Percentiles rank a stretch among this genome's conserved stretches.
phyloP scores from a whole-genome alignment of 208 protist genomes.

The Wallacemonas rigidus region DNA sequence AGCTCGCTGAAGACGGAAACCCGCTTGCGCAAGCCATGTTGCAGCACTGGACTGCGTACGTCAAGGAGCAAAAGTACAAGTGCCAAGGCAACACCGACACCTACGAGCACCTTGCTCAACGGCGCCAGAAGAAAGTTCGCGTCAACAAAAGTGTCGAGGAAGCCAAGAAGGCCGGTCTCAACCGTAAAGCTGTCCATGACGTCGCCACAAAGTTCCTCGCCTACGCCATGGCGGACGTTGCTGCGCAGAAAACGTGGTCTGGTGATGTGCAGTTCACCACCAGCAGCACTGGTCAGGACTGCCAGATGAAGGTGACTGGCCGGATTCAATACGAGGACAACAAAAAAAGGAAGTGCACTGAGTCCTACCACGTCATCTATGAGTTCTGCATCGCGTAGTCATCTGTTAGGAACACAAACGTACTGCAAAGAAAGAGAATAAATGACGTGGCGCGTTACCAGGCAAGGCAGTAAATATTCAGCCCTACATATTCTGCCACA shows the following conservation, averaged over 20 bases:
- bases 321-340: slow-evolving; percentile 54
- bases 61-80: slow-evolving; percentile 26
- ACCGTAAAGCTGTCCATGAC: slow-evolving; percentile 74
- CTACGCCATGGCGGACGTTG: slow-evolving; percentile 21
- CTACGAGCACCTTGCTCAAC: slow-evolving; percentile 20
- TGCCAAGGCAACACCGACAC: slow-evolving; percentile 21
- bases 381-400: slow-evolving; percentile 31
- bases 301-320: slow-evolving; percentile 56
- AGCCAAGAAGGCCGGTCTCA: slow-evolving; percentile 67
- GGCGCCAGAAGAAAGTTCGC: slow-evolving; percentile 1
- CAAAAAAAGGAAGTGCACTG: slow-evolving; percentile 64
- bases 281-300: slow-evolving; percentile 65
- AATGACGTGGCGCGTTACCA: too few species aligned
- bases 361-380: slow-evolving; percentile 74
- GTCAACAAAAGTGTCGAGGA: slow-evolving; percentile 21
- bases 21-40: slow-evolving; percentile 20
- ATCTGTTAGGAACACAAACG: background rate
- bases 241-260: slow-evolving; percentile 74
- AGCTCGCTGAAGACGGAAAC: slow-evolving; percentile 9
- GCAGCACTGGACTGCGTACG: slow-evolving; percentile 14
- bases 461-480: too few species aligned
- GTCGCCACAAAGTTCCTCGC: slow-evolving; percentile 78
- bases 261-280: slow-evolving; percentile 85
- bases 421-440: too few species aligned
- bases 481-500: too few species aligned